These are phyloP conservation scores for Cicer bijugum DNA, from an alignment of 306 rosid species.

Conservation along the genomic window DNA sequence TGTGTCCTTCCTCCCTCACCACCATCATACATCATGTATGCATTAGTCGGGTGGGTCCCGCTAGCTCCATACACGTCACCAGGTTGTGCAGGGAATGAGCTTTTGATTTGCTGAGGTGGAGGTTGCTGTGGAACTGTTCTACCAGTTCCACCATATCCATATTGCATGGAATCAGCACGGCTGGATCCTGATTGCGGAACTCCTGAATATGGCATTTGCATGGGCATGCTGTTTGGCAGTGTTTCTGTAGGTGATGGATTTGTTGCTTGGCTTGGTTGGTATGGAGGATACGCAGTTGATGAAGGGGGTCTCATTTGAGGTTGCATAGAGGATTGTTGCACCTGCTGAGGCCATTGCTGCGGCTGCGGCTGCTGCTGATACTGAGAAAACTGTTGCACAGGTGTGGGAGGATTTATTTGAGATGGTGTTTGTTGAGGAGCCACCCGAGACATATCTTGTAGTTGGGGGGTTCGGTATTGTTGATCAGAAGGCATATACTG, in stretches of 20 bases:
- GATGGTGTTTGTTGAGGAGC: slow-evolving; percentile 66
- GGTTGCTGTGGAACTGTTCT: slow-evolving; percentile 80
- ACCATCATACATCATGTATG: slow-evolving; percentile 82
- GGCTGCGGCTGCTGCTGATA: slow-evolving; percentile 73
- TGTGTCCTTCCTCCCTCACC: slow-evolving; percentile 78
- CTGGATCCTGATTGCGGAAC: slow-evolving; percentile 70
- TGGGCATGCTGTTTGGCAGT: slow-evolving; percentile 80
- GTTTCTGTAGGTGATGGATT: slow-evolving; percentile 68
- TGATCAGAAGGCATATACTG: slow-evolving; percentile 74
- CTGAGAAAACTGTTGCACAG: slow-evolving; percentile 72
- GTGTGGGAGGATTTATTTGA: slow-evolving; percentile 66
- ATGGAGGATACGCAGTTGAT: slow-evolving; percentile 62
- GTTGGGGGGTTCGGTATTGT: slow-evolving; percentile 70
- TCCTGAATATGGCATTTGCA: slow-evolving; percentile 82
- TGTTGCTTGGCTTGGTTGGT: slow-evolving; percentile 67
- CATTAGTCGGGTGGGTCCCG: slow-evolving; percentile 57
- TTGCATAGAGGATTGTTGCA: slow-evolving; percentile 68
- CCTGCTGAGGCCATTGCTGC: slow-evolving; percentile 57
- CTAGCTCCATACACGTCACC: slow-evolving; percentile 68
- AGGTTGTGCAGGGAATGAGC: slow-evolving; percentile 58
- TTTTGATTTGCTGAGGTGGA: slow-evolving; percentile 78
- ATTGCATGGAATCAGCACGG: slow-evolving; percentile 66
- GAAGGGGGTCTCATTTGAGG: slow-evolving; percentile 71
- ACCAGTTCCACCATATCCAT: slow-evolving; percentile 73
- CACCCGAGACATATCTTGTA: slow-evolving; percentile 63